Evolutionary conservation across 495 filamentous ascomycete species (phyloP).

Genomic region (Lichina pygmaea): DNA sequence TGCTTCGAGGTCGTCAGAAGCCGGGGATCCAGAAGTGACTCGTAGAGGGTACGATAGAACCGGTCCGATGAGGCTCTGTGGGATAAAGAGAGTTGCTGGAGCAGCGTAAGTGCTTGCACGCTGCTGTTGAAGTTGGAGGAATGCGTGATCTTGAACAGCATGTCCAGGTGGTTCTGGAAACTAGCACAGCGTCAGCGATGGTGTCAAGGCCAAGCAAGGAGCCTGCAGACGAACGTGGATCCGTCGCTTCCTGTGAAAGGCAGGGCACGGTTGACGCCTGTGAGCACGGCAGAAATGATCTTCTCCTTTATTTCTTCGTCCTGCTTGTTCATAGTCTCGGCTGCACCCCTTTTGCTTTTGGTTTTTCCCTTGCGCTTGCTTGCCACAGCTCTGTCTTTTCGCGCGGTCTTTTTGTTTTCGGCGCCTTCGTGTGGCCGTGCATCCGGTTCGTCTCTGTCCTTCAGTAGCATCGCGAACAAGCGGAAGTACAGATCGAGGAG

Average conservation of each 20-base stretch:
- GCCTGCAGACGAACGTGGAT: slow-evolving; percentile 20
- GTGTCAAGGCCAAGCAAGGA: background rate
- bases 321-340: slow-evolving; percentile 26
- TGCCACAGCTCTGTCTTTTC: slow-evolving; percentile 1
- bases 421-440: slow-evolving; percentile 1
- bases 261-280: slow-evolving; percentile 84
- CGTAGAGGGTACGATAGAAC: slow-evolving; percentile 86
- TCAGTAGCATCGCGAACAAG: slow-evolving; percentile 37
- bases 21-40: slow-evolving; percentile 74
- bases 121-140: slow-evolving; percentile 98
- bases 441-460: background rate
- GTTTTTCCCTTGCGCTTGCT: slow-evolving; percentile 10
- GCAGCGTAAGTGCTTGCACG: slow-evolving; percentile 83
- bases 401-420: slow-evolving; percentile 1
- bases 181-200: slow-evolving; percentile 8
- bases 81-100: slow-evolving; percentile 65
- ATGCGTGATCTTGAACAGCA: slow-evolving; percentile 81
- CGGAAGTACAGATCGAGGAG: slow-evolving; percentile 76
- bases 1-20: slow-evolving; percentile 82
- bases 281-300: slow-evolving; percentile 66
- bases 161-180: slow-evolving; percentile 71
- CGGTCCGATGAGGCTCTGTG: slow-evolving; percentile 60
- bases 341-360: slow-evolving; percentile 17
- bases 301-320: slow-evolving; percentile 61
- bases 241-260: slow-evolving; percentile 66